Percentiles rank a stretch among this genome's conserved stretches.
These are phyloP conservation scores for Graphiopsis chlorocephala DNA, from an alignment of 2,329 filamentous ascomycete species.

Conservation along the genomic window DNA sequence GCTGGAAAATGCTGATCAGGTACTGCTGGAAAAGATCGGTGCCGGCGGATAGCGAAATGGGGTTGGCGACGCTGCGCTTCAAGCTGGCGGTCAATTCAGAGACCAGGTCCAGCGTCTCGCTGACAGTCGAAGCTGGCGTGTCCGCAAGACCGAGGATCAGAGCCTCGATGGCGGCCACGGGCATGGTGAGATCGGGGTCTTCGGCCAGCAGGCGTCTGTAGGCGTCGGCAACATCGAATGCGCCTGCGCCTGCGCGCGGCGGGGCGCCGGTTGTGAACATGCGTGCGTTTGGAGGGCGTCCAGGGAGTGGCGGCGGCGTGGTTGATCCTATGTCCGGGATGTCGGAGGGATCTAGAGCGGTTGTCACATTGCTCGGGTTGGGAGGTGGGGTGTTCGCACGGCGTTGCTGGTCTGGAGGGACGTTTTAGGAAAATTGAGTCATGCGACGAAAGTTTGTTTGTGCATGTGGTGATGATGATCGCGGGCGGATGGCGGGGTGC, in stretches of 20 bases:
- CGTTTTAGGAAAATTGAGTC: slow-evolving; percentile 7
- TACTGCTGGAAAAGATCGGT: slow-evolving; percentile 96
- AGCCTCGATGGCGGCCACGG: slow-evolving; percentile 89
- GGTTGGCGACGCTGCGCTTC: slow-evolving; percentile 77
- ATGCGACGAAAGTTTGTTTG: slow-evolving; percentile 1
- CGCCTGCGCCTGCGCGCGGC: neutral
- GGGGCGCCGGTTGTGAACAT: slow-evolving; percentile 17
- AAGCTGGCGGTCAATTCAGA: slow-evolving; percentile 73
- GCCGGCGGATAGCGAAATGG: slow-evolving; percentile 86
- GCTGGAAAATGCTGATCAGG: slow-evolving; percentile 70
- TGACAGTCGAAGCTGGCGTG: slow-evolving; percentile 79
- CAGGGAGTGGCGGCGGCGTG: slow-evolving; percentile 12
- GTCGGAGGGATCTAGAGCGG: neutral
- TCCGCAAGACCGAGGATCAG: slow-evolving; percentile 82
- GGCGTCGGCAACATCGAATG: slow-evolving; percentile 59
- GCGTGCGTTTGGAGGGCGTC: slow-evolving; percentile 14
- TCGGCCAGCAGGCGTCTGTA: slow-evolving; percentile 63
- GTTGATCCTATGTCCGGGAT: slow-evolving; percentile 1
- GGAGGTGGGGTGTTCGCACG: slow-evolving; percentile 1
- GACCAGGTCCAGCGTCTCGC: slow-evolving; percentile 87
- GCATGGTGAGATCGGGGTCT: slow-evolving; percentile 88
- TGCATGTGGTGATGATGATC: neutral
- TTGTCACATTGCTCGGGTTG: neutral
- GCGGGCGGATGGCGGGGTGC: neutral
- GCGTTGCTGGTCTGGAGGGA: slow-evolving; percentile 2